Evolutionary conservation across 768 basidiomycete genomes (phyloP), one percentile per base, ranked within the genome.

Genomic region (Mycena belliarum): DNA sequence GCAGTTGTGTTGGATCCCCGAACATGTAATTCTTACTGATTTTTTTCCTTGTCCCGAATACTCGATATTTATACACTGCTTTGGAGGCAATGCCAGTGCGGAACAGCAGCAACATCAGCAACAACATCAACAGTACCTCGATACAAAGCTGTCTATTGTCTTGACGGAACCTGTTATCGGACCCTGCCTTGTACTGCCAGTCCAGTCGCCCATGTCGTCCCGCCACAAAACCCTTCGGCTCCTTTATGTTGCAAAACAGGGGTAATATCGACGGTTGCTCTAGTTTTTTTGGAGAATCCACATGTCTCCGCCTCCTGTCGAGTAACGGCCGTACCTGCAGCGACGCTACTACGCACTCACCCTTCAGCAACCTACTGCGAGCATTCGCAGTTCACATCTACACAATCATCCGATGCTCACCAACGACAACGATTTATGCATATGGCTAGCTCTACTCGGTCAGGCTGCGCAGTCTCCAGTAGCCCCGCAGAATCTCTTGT

Each of bases 31-130:
- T 48, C 52, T 43, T 59, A 57, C 53, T 59, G 51, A 53, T 47
- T 24, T 41, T 52, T 49, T 48, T 46, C 21, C 45, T 18, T 59
- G 50, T 46, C 38, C 24, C 20, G 41, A 52, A 49, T 58, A 58
- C 51, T 26, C 7, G 41, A 21, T 59, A 59, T 59, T 52, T 59
- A 59, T 52, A 49, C 57, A 58, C 50, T 45, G 45, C 51, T 51
- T 59, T 46, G 45, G 49, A 57, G 57, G 57, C 46, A 46, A 48
- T 52, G 51, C 29, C 11, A 49, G 23, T 40, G n/a, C 26, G 32
- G 9, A 44, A 23, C 35, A 18, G 23, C 40, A 23, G 21, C 28
- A 41, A 53, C 42, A 37, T 43, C 50, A 25, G 8, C 20, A 4
- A 35, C 29, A n/a, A 16, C n/a, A 41, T 2, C 40, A n/a, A n/a